phyloP scores from a whole-genome alignment of 2,329 filamentous ascomycete genomes.

The Penicillium sp. region DNA sequence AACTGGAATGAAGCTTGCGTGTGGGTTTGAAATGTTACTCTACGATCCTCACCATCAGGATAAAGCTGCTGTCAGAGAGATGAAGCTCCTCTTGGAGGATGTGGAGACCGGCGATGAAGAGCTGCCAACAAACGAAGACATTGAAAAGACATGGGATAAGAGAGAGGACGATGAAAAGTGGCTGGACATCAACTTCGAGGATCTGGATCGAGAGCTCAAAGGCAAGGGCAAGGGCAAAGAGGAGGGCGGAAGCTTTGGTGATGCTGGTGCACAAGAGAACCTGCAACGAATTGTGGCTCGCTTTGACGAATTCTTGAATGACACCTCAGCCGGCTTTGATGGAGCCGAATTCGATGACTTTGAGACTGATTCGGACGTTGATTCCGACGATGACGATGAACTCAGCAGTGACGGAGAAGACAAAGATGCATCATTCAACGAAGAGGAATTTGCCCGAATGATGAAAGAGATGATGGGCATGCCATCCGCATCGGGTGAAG shows the following conservation, averaged over 20 bases:
- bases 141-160: constrained; percentile 63
- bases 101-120: constrained; percentile 68
- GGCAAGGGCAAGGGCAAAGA: constrained; percentile 50
- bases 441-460: constrained; percentile 79
- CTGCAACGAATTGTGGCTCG: constrained; percentile 87
- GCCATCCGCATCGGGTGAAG: constrained; percentile 39
- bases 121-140: constrained; percentile 73
- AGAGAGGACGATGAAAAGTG: constrained; percentile 83
- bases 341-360: constrained; percentile 74
- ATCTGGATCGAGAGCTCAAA: constrained; percentile 79
- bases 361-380: constrained; percentile 63
- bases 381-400: constrained; percentile 54
- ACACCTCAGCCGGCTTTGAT: constrained; percentile 77
- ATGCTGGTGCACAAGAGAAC: constrained; percentile 52
- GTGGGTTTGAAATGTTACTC: constrained; percentile 87
- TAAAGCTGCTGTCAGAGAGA: constrained; percentile 69
- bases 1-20: constrained; percentile 84
- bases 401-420: constrained; percentile 66
- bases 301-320: constrained; percentile 90
- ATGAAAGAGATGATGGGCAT: constrained; percentile 91
- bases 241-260: constrained; percentile 43
- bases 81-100: constrained; percentile 74
- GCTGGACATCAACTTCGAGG: constrained; percentile 87
- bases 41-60: constrained; percentile 67
- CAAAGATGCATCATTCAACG: constrained; percentile 76